phyloP scores from a whole-genome alignment of 306 rosid species.

The Sindora glabra region DNA sequence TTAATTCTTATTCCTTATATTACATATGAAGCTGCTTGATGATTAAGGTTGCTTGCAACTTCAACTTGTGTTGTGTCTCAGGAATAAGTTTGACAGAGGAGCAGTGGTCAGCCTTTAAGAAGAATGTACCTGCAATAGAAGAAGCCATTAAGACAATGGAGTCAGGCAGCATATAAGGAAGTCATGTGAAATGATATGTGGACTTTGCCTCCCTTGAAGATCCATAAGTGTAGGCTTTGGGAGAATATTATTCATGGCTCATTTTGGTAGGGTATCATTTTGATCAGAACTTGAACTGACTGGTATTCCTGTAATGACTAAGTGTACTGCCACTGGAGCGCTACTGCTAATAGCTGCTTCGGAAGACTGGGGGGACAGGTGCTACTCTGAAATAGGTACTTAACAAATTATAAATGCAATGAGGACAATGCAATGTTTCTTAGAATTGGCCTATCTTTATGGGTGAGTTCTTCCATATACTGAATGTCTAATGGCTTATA shows the following conservation, averaged over 20 bases:
- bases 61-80: conserved; percentile 24
- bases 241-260: background rate
- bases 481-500: too few species aligned
- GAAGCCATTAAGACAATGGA: conserved; percentile 66
- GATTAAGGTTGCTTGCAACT: background rate
- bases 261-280: conserved; percentile 14
- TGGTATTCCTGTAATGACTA: conserved; percentile 6
- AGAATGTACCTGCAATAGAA: conserved; percentile 72
- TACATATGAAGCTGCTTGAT: background rate
- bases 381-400: background rate
- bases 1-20: background rate
- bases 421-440: background rate
- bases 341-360: background rate
- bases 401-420: background rate
- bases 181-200: background rate
- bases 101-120: conserved; percentile 73
- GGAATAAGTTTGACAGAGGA: conserved; percentile 92
- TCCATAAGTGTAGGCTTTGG: background rate
- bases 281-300: conserved; percentile 8
- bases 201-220: background rate
- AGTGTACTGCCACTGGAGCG: conserved; percentile 10
- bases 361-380: too few species aligned
- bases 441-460: background rate
- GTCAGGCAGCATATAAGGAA: conserved; percentile 26
- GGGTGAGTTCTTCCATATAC: too few species aligned